Conservation (phyloP, 2,329 filamentous ascomycete species). For the Monosporascus sp. region DNA sequence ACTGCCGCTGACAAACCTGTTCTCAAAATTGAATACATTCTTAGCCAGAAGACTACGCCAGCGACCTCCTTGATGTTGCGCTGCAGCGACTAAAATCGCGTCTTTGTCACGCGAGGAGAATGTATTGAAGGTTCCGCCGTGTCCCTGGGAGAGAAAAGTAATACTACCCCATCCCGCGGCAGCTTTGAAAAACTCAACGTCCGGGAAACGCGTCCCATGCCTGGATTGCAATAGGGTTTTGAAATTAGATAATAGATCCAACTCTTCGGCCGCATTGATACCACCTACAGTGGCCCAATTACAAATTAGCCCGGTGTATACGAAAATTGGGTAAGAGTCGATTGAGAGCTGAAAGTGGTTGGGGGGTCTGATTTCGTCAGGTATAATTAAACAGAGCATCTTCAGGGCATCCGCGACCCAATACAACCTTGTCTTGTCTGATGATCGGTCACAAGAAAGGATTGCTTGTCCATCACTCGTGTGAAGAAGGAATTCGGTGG, state of each 20-base stretch:
- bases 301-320: too few relatives aligned
- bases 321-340: too few relatives aligned
- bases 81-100: background rate
- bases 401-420: background rate
- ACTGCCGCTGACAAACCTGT: too few relatives aligned
- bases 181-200: background rate
- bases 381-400: background rate
- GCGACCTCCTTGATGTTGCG: too few relatives aligned
- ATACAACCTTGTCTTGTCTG: background rate
- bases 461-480: background rate
- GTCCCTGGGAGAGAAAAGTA: background rate
- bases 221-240: background rate
- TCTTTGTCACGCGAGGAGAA: background rate
- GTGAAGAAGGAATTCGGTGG: background rate
- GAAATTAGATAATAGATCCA: background rate
- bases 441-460: background rate
- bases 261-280: background rate
- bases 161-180: background rate
- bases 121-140: background rate
- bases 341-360: fast-evolving
- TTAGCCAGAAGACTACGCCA: too few relatives aligned
- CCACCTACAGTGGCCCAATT: background rate
- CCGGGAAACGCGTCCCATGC: background rate
- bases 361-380: too few relatives aligned
- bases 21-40: too few relatives aligned